A percentile compares a stretch with the other conserved stretches of the same genome.
Conservation (phyloP, 176 grass and related monocot genomes). For the Canna indica region DNA sequence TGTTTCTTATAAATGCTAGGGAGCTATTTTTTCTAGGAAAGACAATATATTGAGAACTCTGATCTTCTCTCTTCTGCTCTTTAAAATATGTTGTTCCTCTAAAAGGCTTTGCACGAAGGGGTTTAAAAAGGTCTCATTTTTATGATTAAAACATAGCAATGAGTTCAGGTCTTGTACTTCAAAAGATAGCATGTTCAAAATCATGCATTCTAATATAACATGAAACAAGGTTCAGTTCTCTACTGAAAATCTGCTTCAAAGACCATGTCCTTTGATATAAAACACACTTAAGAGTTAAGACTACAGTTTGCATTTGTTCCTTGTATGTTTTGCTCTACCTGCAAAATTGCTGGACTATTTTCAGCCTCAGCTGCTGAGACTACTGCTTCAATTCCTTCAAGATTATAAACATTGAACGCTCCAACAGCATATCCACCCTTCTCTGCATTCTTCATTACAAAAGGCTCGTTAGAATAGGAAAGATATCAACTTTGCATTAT, state of each 20-base stretch:
- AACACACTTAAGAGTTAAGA: background rate
- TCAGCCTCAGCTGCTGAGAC: constrained; percentile 86
- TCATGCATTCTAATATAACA: background rate
- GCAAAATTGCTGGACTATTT: constrained; percentile 80
- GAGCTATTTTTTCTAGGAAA: background rate
- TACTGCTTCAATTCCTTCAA: constrained; percentile 88
- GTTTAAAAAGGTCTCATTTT: too few species aligned
- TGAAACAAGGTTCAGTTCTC: background rate
- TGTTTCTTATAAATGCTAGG: background rate
- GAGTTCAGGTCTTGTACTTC: background rate
- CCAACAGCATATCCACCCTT: constrained; percentile 83
- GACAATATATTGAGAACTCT: background rate
- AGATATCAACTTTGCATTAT: constrained; percentile 13
- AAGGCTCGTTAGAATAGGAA: constrained; percentile 21
- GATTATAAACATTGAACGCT: constrained; percentile 97
- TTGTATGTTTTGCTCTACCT: constrained; percentile 30
- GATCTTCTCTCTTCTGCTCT: background rate
- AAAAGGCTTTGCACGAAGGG: too few species aligned
- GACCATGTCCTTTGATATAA: background rate
- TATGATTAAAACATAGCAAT: background rate
- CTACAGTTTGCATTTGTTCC: background rate
- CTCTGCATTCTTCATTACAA: constrained; percentile 63
- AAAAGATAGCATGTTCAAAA: background rate
- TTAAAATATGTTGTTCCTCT: background rate
- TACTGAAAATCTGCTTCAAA: too few species aligned